These are phyloP conservation scores for Kodamaea ohmeri DNA, from an alignment of 1,139 yeast species.

Conservation along the genomic window DNA sequence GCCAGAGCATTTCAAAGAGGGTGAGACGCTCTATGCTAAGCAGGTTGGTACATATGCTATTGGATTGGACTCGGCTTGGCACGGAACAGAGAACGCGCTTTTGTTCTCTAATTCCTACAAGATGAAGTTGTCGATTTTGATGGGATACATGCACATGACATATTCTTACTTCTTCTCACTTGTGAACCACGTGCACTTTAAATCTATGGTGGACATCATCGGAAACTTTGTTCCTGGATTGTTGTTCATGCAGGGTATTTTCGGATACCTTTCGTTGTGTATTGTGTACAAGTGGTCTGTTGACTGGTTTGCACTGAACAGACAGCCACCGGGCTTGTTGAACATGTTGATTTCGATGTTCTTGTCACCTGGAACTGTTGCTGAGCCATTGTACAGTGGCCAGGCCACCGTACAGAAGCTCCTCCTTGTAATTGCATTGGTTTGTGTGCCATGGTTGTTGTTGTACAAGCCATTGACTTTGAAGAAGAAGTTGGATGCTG, in stretches of 20 bases:
- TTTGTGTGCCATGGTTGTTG: slow-evolving; percentile 77
- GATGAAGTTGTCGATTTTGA: slow-evolving; percentile 75
- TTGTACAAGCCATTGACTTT: slow-evolving; percentile 59
- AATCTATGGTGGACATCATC: slow-evolving; percentile 61
- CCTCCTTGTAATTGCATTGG: slow-evolving; percentile 56
- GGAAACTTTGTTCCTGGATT: slow-evolving; percentile 82
- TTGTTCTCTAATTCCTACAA: slow-evolving; percentile 76
- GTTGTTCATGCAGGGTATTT: slow-evolving; percentile 78
- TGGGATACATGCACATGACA: slow-evolving; percentile 79
- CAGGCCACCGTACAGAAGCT: slow-evolving; percentile 63
- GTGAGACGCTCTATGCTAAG: slow-evolving; percentile 56
- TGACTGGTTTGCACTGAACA: slow-evolving; percentile 66
- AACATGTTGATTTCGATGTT: slow-evolving; percentile 84
- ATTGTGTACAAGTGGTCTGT: slow-evolving; percentile 78
- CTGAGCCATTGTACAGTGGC: slow-evolving; percentile 61
- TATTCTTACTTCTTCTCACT: slow-evolving; percentile 69
- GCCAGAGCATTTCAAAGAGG: slow-evolving; percentile 57
- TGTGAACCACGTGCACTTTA: slow-evolving; percentile 58
- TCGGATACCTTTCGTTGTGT: slow-evolving; percentile 70
- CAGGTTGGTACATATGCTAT: slow-evolving; percentile 59
- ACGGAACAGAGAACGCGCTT: slow-evolving; percentile 73
- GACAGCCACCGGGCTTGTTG: slow-evolving; percentile 76
- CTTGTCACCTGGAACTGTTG: slow-evolving; percentile 70
- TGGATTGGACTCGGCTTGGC: slow-evolving; percentile 80
- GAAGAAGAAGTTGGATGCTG: slow-evolving; percentile 41